Conservation (phyloP, 495 filamentous ascomycete species). For the Penicillium cosmopolitanum region DNA sequence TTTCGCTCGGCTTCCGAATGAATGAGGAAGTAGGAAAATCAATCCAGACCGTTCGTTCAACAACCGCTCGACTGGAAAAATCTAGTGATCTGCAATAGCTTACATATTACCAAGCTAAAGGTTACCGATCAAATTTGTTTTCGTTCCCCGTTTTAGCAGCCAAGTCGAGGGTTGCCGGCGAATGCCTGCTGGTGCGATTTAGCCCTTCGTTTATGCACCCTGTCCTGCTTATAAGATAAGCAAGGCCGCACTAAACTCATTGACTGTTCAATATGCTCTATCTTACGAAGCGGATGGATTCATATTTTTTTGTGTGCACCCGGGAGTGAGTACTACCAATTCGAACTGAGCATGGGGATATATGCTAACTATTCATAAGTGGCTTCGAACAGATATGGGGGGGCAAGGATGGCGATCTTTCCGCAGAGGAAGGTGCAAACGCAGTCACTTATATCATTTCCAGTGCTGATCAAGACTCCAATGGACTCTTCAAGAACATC, state of each 20-base stretch:
- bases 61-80: too few relatives aligned
- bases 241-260: constrained; percentile 49
- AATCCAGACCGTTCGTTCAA: neutral
- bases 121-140: too few relatives aligned
- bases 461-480: constrained; percentile 27
- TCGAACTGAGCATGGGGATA: neutral
- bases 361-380: constrained; percentile 28
- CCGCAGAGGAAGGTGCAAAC: constrained; percentile 37
- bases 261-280: constrained; percentile 48
- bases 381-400: constrained; percentile 51
- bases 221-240: constrained; percentile 50
- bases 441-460: constrained; percentile 40
- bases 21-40: constrained; percentile 2
- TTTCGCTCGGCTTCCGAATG: constrained; percentile 12
- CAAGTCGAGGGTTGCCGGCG: too few relatives aligned
- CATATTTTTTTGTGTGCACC: constrained; percentile 41
- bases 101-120: too few relatives aligned
- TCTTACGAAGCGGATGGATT: constrained; percentile 40
- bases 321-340: constrained; percentile 38
- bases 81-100: too few relatives aligned
- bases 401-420: constrained; percentile 42
- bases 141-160: too few relatives aligned
- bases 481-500: constrained; percentile 46
- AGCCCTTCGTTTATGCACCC: constrained; percentile 23
- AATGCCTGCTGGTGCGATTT: too few relatives aligned